A percentile compares a stretch with the other conserved stretches of the same genome.
phyloP scores from a whole-genome alignment of 176 grass and related monocot species.

The Alopecurus myosuroides region DNA sequence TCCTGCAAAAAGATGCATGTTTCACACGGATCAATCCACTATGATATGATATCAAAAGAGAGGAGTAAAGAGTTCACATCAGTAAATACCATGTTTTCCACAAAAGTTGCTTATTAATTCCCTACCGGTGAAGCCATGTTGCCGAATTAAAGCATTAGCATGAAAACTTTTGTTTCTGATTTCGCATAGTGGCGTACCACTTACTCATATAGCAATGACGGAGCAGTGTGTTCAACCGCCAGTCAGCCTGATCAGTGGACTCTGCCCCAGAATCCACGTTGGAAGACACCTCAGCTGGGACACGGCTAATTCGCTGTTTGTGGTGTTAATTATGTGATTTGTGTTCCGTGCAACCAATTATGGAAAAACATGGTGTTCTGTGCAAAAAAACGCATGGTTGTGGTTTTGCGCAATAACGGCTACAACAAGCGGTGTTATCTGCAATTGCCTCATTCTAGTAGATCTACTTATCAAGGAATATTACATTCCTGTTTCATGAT shows the following conservation, averaged over 20 bases:
- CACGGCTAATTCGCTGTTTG: too few relatives aligned
- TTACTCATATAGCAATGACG: background rate
- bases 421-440: too few relatives aligned
- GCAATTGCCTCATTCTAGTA: background rate
- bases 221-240: too few relatives aligned
- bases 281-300: too few relatives aligned
- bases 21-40: background rate
- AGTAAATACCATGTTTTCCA: background rate
- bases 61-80: background rate
- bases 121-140: background rate
- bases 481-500: background rate
- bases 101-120: background rate
- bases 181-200: background rate
- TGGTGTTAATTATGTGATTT: too few relatives aligned
- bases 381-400: too few relatives aligned
- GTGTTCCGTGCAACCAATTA: too few relatives aligned
- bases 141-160: background rate
- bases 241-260: too few relatives aligned
- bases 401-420: too few relatives aligned
- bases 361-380: too few relatives aligned
- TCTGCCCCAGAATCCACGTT: too few relatives aligned
- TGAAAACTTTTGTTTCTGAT: background rate
- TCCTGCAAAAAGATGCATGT: constrained; percentile 43
- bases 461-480: background rate
- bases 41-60: background rate